Evolutionary conservation across 768 basidiomycete species (phyloP).

Genomic region (Hemileccinum impolitum): DNA sequence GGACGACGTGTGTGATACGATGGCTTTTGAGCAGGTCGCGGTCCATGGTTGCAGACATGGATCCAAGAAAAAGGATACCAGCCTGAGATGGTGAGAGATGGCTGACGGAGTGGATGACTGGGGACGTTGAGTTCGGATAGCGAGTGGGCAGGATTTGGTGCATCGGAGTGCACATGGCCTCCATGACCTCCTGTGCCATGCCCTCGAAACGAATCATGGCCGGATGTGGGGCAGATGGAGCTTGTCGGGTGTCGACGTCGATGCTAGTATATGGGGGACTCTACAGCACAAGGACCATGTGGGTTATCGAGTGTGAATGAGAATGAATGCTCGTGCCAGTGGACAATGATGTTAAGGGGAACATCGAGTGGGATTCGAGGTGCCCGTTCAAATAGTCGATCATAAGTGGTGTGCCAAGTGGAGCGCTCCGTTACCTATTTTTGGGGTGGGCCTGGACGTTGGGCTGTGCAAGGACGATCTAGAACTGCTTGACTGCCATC

Average conservation of each 20-base stretch:
- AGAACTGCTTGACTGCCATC: conserved; percentile 15
- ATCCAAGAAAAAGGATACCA: conserved; percentile 69
- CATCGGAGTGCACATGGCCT: conserved; percentile 86
- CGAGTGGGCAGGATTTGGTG: conserved; percentile 58
- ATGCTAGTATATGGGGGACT: conserved; percentile 2
- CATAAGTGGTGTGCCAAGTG: conserved; percentile 12
- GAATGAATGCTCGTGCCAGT: too few species aligned
- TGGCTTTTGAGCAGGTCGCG: conserved; percentile 46
- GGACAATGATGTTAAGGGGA: conserved; percentile 12
- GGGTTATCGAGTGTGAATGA: not conserved
- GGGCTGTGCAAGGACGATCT: conserved; percentile 17
- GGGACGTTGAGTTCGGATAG: conserved; percentile 19
- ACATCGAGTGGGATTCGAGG: conserved; percentile 4
- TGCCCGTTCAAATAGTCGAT: conserved; percentile 28
- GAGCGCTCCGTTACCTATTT: conserved; percentile 25
- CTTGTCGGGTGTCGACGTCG: not conserved
- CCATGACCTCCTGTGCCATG: conserved; percentile 70
- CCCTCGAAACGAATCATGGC: conserved; percentile 77
- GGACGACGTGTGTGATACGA: conserved; percentile 57
- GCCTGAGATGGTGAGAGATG: conserved; percentile 15
- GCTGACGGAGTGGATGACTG: conserved; percentile 15
- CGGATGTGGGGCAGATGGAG: not conserved
- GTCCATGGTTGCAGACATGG: conserved; percentile 59
- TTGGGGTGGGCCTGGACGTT: conserved; percentile 14
- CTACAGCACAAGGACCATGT: conserved; percentile 7